Evolutionary conservation across 805 yeast species (phyloP), one percentile per base, ranked within the genome.

Genomic region (Cyberlindnera samutprakarnensis): DNA sequence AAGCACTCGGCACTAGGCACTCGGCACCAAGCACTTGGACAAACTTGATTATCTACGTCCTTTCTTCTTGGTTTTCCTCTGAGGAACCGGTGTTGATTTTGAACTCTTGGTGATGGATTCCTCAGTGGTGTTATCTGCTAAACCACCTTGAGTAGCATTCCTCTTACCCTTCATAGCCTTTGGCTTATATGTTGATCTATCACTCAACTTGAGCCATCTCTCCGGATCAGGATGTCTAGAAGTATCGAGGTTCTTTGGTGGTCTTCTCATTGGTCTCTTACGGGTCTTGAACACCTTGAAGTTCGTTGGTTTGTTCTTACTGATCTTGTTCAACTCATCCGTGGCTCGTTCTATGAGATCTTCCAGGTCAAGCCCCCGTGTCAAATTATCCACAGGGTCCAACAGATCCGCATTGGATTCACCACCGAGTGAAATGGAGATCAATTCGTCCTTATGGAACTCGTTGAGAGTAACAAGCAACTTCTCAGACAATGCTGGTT

Each of bases 191-290:
- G 78, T 74, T 6, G 87, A 71, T 55, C 97, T 74, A 52, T 88
- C 94, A 52, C 77, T 81, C 68, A 82, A 47, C 15, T 96, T 94
- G 31, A 90, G 57, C 97, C 97, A 88, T 60, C 96, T 78, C 56
- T 88, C 96, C 13, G 72, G 70, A 45, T 79, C 81, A 4, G 72
- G 62, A 15, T 39, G 38, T 37, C 50, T 56, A 5, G 42, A 49
- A 30, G 57, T 52, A 30, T 61, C 77, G 58, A 41, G 72, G 44
- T 45, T 44, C 37, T 54, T 56, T n/a, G 71, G 66, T 13, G 57
- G 43, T 38, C 54, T 61, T 32, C 50, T 54, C 33, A 53, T 55
- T 30, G 56, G 54, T 23, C 52, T 47, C 11, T 47, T 55, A 36
- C 57, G 47, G 39, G 53, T 62, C 43, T 61, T 57, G 6, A 18